phyloP scores from a whole-genome alignment of 2,329 filamentous ascomycete genomes.

The Fonsecaea nubica region DNA sequence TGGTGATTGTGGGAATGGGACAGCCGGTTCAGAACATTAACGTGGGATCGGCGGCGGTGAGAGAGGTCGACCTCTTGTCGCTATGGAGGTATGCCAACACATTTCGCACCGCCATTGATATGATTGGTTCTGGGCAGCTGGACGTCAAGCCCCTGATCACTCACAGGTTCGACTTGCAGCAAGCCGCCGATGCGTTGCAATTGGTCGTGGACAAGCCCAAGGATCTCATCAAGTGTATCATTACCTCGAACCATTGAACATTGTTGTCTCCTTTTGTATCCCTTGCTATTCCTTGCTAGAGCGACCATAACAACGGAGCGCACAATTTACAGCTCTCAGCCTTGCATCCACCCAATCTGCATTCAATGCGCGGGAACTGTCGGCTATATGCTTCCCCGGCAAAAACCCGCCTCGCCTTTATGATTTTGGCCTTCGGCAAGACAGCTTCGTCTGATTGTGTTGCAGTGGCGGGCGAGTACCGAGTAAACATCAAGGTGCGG shows the following conservation, averaged over 20 bases:
- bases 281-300: neutral
- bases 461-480: neutral
- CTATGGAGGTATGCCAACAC: slow-evolving; percentile 62
- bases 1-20: slow-evolving; percentile 64
- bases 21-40: slow-evolving; percentile 61
- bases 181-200: slow-evolving; percentile 64
- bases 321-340: slow-evolving; percentile 1
- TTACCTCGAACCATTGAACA: slow-evolving; percentile 16
- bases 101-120: slow-evolving; percentile 59
- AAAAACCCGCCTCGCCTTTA: slow-evolving; percentile 17
- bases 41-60: slow-evolving; percentile 59
- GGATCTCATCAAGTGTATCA: slow-evolving; percentile 60
- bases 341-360: neutral
- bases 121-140: slow-evolving; percentile 58
- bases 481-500: neutral
- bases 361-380: neutral
- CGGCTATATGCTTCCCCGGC: slow-evolving; percentile 16
- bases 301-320: neutral
- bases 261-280: neutral
- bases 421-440: slow-evolving; percentile 17
- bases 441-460: neutral
- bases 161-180: slow-evolving; percentile 67
- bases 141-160: slow-evolving; percentile 66
- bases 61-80: slow-evolving; percentile 63
- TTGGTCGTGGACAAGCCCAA: slow-evolving; percentile 59